phyloP scores from a whole-genome alignment of 768 basidiomycete species.

The Rhizopogon vesiculosus region DNA sequence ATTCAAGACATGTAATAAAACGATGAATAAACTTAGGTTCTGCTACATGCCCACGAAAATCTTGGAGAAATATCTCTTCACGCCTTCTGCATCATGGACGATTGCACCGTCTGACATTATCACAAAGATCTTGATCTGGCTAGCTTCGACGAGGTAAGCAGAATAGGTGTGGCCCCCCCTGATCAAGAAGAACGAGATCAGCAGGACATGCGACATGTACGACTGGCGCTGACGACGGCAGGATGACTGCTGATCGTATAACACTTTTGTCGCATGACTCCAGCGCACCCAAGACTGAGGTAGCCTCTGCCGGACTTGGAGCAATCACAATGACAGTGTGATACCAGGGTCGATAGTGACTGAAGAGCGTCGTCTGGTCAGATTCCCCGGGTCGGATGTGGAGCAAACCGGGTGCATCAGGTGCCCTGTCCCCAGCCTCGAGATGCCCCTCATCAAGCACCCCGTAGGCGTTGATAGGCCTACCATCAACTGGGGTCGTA shows the following conservation, averaged over 20 bases:
- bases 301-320: constrained; percentile 5
- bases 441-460: constrained; percentile 20
- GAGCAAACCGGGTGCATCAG: constrained; percentile 34
- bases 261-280: background rate
- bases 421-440: constrained; percentile 41
- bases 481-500: background rate
- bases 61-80: constrained; percentile 11
- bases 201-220: background rate
- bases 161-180: constrained; percentile 33
- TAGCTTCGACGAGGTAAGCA: constrained; percentile 29
- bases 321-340: constrained; percentile 29
- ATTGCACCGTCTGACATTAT: constrained; percentile 25
- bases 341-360: constrained; percentile 14
- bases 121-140: constrained; percentile 29
- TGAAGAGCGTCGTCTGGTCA: constrained; percentile 14
- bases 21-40: no score
- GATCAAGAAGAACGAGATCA: constrained; percentile 32
- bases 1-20: no score
- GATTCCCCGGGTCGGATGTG: constrained; percentile 8
- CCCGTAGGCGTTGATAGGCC: constrained; percentile 9
- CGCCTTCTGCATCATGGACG: constrained; percentile 10
- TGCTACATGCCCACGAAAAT: background rate
- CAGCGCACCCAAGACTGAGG: constrained; percentile 5
- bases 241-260: constrained; percentile 10
- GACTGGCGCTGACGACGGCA: constrained; percentile 2